Evolutionary conservation across 306 rosid genomes (phyloP).

Genomic region (Chamaecrista fasciculata): DNA sequence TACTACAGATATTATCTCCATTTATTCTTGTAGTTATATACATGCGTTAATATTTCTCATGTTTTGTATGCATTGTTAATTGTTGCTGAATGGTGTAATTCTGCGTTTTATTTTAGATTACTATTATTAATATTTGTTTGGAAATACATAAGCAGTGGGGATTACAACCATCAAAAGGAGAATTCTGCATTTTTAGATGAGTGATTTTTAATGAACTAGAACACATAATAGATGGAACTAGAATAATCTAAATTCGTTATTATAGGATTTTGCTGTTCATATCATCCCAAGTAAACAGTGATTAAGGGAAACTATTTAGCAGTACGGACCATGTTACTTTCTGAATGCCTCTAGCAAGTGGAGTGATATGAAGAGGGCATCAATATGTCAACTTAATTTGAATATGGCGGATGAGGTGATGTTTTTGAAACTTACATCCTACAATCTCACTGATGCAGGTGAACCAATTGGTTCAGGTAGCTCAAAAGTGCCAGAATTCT

Average conservation of each 20-base stretch:
- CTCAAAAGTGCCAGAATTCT: constrained; percentile 85
- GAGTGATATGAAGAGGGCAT: too few relatives aligned
- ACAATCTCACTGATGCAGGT: constrained; percentile 55
- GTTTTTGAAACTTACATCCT: constrained; percentile 5
- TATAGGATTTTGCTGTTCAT: background rate
- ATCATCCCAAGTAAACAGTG: too few relatives aligned
- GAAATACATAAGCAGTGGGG: background rate
- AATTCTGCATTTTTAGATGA: background rate
- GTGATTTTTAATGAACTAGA: background rate
- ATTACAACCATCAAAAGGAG: background rate
- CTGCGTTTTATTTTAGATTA: too few relatives aligned
- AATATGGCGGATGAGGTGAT: too few relatives aligned
- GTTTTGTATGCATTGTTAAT: background rate
- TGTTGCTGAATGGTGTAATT: background rate
- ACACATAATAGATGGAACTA: background rate
- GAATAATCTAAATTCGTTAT: background rate
- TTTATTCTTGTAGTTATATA: background rate
- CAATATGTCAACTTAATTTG: too few relatives aligned
- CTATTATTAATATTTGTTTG: too few relatives aligned
- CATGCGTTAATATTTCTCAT: background rate
- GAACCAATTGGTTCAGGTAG: constrained; percentile 83
- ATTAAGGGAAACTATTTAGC: too few relatives aligned
- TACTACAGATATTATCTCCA: background rate
- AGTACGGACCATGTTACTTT: too few relatives aligned
- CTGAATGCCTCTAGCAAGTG: too few relatives aligned